A percentile compares a stretch with the other conserved stretches of the same genome.
phyloP scores from a whole-genome alignment of 1,139 yeast species.

The Arxiozyma telluris region DNA sequence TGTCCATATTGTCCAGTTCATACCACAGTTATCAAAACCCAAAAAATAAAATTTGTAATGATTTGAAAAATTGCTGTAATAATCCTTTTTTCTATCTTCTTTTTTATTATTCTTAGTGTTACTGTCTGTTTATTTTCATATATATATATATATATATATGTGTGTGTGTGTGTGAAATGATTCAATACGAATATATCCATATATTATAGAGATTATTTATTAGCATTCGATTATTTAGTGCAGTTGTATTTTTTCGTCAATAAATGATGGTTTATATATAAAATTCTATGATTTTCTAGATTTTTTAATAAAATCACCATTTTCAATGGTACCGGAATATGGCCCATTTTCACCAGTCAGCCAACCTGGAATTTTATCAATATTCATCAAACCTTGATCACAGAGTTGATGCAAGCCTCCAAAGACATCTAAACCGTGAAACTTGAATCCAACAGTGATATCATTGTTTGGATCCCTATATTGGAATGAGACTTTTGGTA shows the following conservation, averaged over 20 bases:
- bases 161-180: not conserved
- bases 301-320: conserved; percentile 34
- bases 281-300: not conserved
- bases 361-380: conserved; percentile 60
- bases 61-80: conserved; percentile 8
- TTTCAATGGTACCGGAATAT: conserved; percentile 39
- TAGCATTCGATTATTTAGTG: not conserved
- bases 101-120: not conserved
- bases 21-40: conserved; percentile 26
- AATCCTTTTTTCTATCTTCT: not conserved
- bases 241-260: not conserved
- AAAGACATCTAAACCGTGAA: conserved; percentile 69
- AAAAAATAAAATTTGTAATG: conserved; percentile 25
- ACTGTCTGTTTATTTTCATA: not conserved
- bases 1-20: conserved; percentile 60
- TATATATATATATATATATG: no score
- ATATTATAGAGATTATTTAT: not conserved
- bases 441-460: conserved; percentile 37
- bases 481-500: conserved; percentile 15
- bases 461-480: conserved; percentile 14
- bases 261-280: not conserved
- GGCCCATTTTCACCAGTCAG: conserved; percentile 68
- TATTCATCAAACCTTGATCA: conserved; percentile 43
- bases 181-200: not conserved
- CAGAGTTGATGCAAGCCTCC: conserved; percentile 73